phyloP scores from a whole-genome alignment of 2,329 filamentous ascomycete species.

The Tolypocladium inflatum region DNA sequence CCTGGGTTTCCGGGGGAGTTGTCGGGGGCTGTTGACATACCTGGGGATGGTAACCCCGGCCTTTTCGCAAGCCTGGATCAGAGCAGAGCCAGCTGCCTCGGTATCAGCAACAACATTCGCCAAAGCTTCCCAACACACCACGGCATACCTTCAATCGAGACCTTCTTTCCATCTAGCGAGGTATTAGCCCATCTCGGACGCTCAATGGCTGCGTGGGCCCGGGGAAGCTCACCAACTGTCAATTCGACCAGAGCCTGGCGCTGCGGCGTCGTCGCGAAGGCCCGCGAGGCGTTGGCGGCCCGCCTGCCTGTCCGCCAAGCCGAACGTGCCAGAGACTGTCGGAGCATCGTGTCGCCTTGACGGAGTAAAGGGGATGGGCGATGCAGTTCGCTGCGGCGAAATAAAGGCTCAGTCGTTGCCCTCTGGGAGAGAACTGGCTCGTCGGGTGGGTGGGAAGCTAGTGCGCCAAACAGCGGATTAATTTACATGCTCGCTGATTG shows the following conservation, averaged over 20 bases:
- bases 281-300: conserved; percentile 54
- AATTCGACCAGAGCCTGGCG: conserved; percentile 90
- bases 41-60: conserved; percentile 82
- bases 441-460: conserved; percentile 23
- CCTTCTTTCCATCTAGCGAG: conserved; percentile 82
- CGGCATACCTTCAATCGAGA: conserved; percentile 83
- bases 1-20: neutral
- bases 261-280: conserved; percentile 72
- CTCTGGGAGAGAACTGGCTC: conserved; percentile 27
- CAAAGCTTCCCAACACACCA: conserved; percentile 8
- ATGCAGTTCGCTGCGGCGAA: conserved; percentile 25
- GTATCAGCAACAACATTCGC: conserved; percentile 23
- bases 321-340: conserved; percentile 59
- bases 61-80: conserved; percentile 99
- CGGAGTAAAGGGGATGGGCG: conserved; percentile 31
- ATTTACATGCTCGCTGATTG: conserved; percentile 35
- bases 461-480: conserved; percentile 21
- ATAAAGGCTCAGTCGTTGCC: conserved; percentile 30
- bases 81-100: conserved; percentile 74
- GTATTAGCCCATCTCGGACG: conserved; percentile 19
- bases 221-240: conserved; percentile 62
- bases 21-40: conserved; percentile 31
- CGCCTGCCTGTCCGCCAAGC: conserved; percentile 55
- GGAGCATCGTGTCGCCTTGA: conserved; percentile 58
- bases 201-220: conserved; percentile 19